phyloP scores from a whole-genome alignment of 2,329 filamentous ascomycete species.

The Curvularia sp. region DNA sequence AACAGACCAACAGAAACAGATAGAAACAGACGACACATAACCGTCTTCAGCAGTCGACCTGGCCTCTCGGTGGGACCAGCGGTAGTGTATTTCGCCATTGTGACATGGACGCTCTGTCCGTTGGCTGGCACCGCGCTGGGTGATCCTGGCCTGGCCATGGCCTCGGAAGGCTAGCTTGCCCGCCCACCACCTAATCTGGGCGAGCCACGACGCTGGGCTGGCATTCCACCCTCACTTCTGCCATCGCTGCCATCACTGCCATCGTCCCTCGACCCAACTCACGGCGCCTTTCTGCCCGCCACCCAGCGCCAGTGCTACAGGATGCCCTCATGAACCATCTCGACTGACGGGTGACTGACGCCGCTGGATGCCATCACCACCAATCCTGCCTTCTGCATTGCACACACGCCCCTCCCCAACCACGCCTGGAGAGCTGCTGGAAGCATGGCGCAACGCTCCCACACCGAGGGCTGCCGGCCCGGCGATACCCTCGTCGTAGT shows the following conservation, averaged over 20 bases:
- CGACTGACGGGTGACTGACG: constrained; percentile 29
- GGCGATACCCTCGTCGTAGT: constrained; percentile 75
- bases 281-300: constrained; percentile 20
- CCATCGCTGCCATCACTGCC: constrained; percentile 1
- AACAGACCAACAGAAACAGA: background rate
- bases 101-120: constrained; percentile 2
- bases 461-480: constrained; percentile 62
- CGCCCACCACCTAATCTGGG: constrained; percentile 6
- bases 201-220: constrained; percentile 11
- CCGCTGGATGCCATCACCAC: constrained; percentile 14
- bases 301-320: constrained; percentile 17
- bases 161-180: constrained; percentile 1
- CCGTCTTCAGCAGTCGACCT: background rate
- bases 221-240: constrained; percentile 4
- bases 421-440: constrained; percentile 11
- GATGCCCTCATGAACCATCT: constrained; percentile 15
- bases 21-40: background rate
- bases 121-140: background rate
- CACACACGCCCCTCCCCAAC: constrained; percentile 10
- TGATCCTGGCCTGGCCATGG: constrained; percentile 1
- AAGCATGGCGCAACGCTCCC: constrained; percentile 44
- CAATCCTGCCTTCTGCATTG: constrained; percentile 10
- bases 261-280: background rate
- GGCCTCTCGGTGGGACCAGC: background rate
- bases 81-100: background rate